Evolutionary conservation across 2,329 filamentous ascomycete genomes (phyloP).

Genomic region (Cytospora mali): DNA sequence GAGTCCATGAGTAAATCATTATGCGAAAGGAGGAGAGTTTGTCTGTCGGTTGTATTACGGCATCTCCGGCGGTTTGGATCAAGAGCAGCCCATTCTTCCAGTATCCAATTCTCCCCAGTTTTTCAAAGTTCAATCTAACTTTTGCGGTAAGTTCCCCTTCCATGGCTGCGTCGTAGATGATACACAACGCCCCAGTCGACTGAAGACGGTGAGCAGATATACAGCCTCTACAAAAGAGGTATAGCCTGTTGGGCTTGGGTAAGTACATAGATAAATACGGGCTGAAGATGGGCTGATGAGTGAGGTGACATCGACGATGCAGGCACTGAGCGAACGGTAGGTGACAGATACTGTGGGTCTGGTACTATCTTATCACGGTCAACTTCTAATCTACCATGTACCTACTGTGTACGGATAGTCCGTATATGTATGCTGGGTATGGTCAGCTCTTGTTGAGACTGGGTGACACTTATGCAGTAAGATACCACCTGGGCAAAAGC

Average conservation of each 20-base stretch:
- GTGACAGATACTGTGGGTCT: constrained; percentile 23
- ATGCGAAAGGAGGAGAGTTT: background rate
- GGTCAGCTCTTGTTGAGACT: constrained; percentile 1
- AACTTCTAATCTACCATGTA: too few relatives aligned
- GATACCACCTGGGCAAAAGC: constrained; percentile 6
- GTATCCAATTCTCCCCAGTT: background rate
- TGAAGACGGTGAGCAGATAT: too few relatives aligned
- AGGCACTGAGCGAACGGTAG: background rate
- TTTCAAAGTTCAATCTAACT: background rate
- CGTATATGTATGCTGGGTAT: constrained; percentile 2
- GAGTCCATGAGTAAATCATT: constrained; percentile 18
- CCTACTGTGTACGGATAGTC: too few relatives aligned
- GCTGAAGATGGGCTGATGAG: background rate
- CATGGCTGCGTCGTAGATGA: background rate
- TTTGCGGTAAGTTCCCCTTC: background rate
- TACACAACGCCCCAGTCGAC: too few relatives aligned
- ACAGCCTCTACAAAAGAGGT: background rate
- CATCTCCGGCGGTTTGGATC: background rate
- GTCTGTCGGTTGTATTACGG: background rate
- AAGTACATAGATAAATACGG: background rate
- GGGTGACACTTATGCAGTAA: background rate
- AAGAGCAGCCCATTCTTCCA: background rate
- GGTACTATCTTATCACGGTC: constrained; percentile 17
- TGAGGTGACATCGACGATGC: constrained; percentile 1
- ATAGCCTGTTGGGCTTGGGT: background rate